These are phyloP conservation scores for Alternaria solani DNA, from an alignment of 2,329 filamentous ascomycete genomes.

Conservation along the genomic window DNA sequence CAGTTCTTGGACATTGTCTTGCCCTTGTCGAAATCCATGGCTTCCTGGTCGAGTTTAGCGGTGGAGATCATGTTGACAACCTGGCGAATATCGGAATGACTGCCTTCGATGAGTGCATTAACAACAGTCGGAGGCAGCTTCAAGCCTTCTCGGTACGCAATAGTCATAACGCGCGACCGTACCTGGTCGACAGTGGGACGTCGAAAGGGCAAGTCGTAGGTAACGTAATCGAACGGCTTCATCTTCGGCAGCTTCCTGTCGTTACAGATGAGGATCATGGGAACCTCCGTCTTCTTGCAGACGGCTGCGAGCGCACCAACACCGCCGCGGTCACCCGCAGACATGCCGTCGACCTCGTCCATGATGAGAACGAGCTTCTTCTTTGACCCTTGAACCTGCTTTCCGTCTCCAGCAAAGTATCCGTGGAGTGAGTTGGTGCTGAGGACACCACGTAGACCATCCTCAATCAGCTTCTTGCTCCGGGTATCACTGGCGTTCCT, in stretches of 20 bases:
- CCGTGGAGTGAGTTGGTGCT: slow-evolving; percentile 92
- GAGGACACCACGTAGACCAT: slow-evolving; percentile 85
- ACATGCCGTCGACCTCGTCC: slow-evolving; percentile 99
- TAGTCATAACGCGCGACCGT: slow-evolving; percentile 90
- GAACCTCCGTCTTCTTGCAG: slow-evolving; percentile 93
- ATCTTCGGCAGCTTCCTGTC: slow-evolving; percentile 93
- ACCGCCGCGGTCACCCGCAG: slow-evolving; percentile 92
- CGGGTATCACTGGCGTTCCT: slow-evolving; percentile 94
- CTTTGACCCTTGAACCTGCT: slow-evolving; percentile 79
- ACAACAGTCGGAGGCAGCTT: slow-evolving; percentile 85
- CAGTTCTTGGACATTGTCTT: slow-evolving; percentile 97
- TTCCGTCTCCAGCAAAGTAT: slow-evolving; percentile 85
- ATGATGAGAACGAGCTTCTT: slow-evolving; percentile 97
- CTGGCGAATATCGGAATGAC: slow-evolving; percentile 93
- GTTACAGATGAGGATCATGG: slow-evolving; percentile 97
- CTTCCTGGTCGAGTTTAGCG: slow-evolving; percentile 83
- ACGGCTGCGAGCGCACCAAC: slow-evolving; percentile 93
- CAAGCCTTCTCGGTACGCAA: slow-evolving; percentile 88
- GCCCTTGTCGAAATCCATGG: slow-evolving; percentile 83
- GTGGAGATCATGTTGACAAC: slow-evolving; percentile 99
- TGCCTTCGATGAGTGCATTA: slow-evolving; percentile 94
- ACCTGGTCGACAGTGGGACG: slow-evolving; percentile 92
- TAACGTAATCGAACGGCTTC: slow-evolving; percentile 92
- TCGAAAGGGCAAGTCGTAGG: slow-evolving; percentile 85
- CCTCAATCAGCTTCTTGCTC: slow-evolving; percentile 95